These are phyloP conservation scores for Spiraea crenata DNA, from an alignment of 331 rosid species.

Conservation along the genomic window DNA sequence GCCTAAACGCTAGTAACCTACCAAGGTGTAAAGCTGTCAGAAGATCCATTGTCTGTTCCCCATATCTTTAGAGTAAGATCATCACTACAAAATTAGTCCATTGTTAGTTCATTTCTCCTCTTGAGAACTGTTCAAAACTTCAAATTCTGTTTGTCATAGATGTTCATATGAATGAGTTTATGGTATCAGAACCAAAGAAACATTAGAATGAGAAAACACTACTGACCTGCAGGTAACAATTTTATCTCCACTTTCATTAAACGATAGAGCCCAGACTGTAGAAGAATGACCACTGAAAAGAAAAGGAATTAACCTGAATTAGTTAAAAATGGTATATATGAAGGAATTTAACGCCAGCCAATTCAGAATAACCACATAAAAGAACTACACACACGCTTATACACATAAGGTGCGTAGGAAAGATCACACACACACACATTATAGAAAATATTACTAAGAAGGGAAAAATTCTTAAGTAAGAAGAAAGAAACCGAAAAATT, in stretches of 20 bases:
- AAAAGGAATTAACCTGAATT: conserved; percentile 15
- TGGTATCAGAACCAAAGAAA: neutral
- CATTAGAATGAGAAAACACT: conserved; percentile 4
- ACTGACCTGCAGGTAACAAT: conserved; percentile 81
- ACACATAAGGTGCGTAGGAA: neutral
- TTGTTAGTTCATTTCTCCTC: conserved; percentile 3
- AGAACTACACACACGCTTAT: neutral
- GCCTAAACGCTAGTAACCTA: neutral
- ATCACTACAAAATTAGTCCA: conserved; percentile 49
- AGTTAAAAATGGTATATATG: neutral
- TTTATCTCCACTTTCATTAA: conserved; percentile 70
- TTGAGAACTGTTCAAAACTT: neutral
- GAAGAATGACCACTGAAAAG: conserved; percentile 80
- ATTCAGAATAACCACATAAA: neutral
- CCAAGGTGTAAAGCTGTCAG: conserved; percentile 51
- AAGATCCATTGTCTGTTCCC: conserved; percentile 59
- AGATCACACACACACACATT: neutral
- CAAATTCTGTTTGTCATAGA: neutral
- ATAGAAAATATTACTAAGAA: neutral
- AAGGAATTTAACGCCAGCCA: neutral
- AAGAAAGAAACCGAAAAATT: conserved; percentile 11
- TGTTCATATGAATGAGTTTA: neutral
- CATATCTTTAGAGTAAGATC: conserved; percentile 84
- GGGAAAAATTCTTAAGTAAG: conserved; percentile 1
- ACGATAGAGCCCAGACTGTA: conserved; percentile 82